phyloP scores from a whole-genome alignment of 2,329 filamentous ascomycete genomes.

The Neonectria ditissima region DNA sequence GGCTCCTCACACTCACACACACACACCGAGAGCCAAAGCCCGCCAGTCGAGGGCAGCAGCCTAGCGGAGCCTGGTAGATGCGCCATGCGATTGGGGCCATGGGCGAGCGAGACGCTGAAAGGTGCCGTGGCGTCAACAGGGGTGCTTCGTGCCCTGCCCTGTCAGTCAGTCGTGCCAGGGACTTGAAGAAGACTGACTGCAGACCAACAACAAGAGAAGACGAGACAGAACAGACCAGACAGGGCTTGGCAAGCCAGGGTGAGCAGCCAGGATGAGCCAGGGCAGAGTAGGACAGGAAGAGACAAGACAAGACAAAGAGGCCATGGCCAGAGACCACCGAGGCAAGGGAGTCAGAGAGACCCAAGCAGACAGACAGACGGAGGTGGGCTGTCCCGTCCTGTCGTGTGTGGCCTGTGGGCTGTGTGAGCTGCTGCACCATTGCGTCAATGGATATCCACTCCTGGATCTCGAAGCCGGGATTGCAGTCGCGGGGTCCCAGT shows the following conservation, averaged over 20 bases:
- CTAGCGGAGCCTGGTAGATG: conserved; percentile 3
- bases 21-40: conserved; percentile 7
- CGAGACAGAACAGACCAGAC: not conserved
- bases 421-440: conserved; percentile 44
- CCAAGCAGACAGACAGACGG: not conserved
- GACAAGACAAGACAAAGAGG: not conserved
- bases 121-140: conserved; percentile 33
- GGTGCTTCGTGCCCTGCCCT: conserved; percentile 27
- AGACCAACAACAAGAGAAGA: conserved; percentile 1
- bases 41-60: conserved; percentile 1
- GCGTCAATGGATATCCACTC: conserved; percentile 44
- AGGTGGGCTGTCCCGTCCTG: conserved; percentile 4
- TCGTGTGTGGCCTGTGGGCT: conserved; percentile 19
- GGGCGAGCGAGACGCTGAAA: conserved; percentile 35
- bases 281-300: not conserved
- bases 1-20: conserved; percentile 16
- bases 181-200: not conserved
- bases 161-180: not conserved
- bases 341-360: not conserved
- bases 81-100: not conserved
- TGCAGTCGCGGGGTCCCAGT: not conserved
- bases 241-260: too few relatives aligned
- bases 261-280: too few relatives aligned
- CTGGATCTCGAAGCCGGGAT: conserved; percentile 14
- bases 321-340: not conserved